A percentile compares a stretch with the other conserved stretches of the same genome.
These are phyloP conservation scores for Vitis rotundifolia DNA, from an alignment of 164 flowering plant species.

Conservation along the genomic window DNA sequence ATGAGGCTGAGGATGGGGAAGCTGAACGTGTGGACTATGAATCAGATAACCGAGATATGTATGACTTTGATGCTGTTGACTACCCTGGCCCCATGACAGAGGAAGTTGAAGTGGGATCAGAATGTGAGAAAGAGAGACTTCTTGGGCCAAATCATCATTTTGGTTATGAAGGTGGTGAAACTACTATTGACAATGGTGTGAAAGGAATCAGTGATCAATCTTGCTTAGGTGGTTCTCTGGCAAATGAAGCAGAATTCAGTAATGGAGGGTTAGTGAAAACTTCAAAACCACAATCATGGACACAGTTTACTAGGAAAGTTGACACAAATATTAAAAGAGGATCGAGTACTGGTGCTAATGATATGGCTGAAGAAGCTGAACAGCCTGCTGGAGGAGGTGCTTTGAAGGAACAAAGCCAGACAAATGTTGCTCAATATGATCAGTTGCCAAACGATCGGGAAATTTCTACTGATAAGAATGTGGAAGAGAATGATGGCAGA, in stretches of 20 bases:
- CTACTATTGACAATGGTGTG: not conserved
- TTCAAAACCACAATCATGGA: constrained; percentile 6
- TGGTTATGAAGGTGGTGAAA: constrained; percentile 12
- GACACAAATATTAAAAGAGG: constrained; percentile 19
- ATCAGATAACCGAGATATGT: constrained; percentile 39
- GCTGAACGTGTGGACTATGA: constrained; percentile 63
- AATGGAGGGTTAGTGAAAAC: constrained; percentile 3
- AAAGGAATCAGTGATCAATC: constrained; percentile 7
- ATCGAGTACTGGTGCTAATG: constrained; percentile 13
- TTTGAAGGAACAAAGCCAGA: not conserved
- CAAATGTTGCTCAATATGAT: constrained; percentile 23
- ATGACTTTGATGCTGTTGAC: constrained; percentile 30
- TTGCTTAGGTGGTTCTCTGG: constrained; percentile 1
- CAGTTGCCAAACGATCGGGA: constrained; percentile 22
- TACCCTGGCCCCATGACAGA: constrained; percentile 19
- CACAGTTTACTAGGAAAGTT: not conserved
- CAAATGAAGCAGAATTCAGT: constrained; percentile 6
- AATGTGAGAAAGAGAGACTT: constrained; percentile 19
- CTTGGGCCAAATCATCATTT: constrained; percentile 14
- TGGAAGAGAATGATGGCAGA: constrained; percentile 13
- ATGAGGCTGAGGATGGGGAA: constrained; percentile 45
- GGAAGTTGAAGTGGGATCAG: constrained; percentile 21
- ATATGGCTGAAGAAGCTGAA: constrained; percentile 8
- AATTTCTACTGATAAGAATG: constrained; percentile 14
- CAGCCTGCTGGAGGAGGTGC: constrained; percentile 14